phyloP scores from a whole-genome alignment of 495 filamentous ascomycete species.

The Neurospora sp. region DNA sequence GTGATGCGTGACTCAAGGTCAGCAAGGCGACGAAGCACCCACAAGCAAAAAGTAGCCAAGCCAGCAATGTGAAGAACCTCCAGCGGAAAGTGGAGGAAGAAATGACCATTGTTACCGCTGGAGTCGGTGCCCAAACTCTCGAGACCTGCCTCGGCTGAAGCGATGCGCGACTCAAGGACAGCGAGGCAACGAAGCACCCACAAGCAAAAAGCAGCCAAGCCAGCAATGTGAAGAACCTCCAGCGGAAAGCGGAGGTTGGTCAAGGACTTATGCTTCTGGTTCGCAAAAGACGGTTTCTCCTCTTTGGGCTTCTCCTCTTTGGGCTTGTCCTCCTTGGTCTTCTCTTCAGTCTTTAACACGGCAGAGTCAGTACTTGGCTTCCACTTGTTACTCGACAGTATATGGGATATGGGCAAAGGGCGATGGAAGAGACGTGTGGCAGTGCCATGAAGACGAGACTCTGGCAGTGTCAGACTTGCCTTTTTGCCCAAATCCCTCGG shows the following conservation, averaged over 20 bases:
- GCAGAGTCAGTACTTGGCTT: not conserved
- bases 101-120: not conserved
- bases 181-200: not conserved
- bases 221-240: not conserved
- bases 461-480: not conserved
- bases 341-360: not conserved
- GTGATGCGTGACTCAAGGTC: not conserved
- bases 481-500: not conserved
- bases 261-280: not conserved
- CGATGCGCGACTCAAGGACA: not conserved
- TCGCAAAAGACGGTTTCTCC: not conserved
- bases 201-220: not conserved
- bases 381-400: not conserved
- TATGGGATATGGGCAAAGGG: not conserved
- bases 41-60: not conserved
- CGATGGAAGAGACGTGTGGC: not conserved
- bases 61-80: not conserved
- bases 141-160: not conserved
- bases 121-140: not conserved
- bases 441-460: not conserved
- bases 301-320: not conserved
- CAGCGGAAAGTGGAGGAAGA: not conserved
- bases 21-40: not conserved
- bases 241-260: not conserved
- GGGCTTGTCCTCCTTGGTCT: not conserved